phyloP scores from a whole-genome alignment of 2,329 filamentous ascomycete species.

The Furcasterigmium furcatum region DNA sequence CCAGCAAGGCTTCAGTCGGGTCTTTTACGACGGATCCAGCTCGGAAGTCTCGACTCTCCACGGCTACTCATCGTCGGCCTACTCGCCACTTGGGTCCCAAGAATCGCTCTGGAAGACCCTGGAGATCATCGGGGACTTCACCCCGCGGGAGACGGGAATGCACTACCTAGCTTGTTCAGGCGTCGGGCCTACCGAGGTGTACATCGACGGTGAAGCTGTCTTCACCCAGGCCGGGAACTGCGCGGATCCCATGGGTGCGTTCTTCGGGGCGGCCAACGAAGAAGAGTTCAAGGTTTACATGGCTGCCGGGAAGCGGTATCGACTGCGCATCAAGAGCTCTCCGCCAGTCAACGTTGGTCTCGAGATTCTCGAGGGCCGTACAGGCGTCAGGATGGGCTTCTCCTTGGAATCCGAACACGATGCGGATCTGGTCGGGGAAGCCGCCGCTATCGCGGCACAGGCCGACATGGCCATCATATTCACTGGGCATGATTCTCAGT shows the following conservation, averaged over 20 bases:
- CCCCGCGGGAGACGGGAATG: constrained; percentile 20
- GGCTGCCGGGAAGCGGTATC: constrained; percentile 22
- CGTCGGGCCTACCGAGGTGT: constrained; percentile 22
- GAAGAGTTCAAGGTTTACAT: constrained; percentile 21
- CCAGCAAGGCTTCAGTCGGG: constrained; percentile 20
- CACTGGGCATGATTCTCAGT: constrained; percentile 49
- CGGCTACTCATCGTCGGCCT: constrained; percentile 18
- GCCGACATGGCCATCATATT: constrained; percentile 61
- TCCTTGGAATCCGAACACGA: constrained; percentile 27
- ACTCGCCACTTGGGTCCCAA: constrained; percentile 14
- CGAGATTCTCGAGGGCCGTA: constrained; percentile 27
- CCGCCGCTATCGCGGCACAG: constrained; percentile 53
- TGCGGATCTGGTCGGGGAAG: constrained; percentile 24
- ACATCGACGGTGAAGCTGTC: constrained; percentile 23
- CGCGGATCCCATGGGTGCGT: constrained; percentile 27
- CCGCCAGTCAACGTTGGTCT: constrained; percentile 22
- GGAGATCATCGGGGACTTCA: constrained; percentile 24
- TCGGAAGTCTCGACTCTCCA: constrained; percentile 18
- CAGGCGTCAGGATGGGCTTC: constrained; percentile 24
- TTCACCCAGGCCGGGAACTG: constrained; percentile 25
- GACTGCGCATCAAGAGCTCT: constrained; percentile 21
- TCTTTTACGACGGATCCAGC: constrained; percentile 16
- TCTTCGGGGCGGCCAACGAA: constrained; percentile 24
- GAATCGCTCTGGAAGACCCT: constrained; percentile 18
- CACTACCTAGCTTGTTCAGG: constrained; percentile 27